Conservation (phyloP, 345 rosid genomes). For the Dipteronia sinensis region DNA sequence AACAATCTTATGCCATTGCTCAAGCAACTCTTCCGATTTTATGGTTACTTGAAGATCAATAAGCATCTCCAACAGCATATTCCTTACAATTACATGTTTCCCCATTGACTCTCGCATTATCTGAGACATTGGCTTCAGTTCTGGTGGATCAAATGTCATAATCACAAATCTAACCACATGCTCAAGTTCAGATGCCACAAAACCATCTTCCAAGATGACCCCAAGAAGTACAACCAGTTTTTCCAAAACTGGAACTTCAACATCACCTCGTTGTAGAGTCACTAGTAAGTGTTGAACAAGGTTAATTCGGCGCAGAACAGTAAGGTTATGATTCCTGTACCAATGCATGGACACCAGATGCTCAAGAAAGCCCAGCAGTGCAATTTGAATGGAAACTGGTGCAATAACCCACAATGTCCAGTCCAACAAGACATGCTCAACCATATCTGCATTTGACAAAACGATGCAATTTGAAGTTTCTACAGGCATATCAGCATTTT, state of each 20-base stretch:
- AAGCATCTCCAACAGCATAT: constrained; percentile 98
- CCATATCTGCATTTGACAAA: constrained; percentile 96
- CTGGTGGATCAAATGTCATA: constrained; percentile 99
- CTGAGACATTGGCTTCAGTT: constrained; percentile 67
- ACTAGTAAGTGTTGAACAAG: constrained; percentile 96
- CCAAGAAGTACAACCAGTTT: constrained; percentile 96
- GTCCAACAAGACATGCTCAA: constrained; percentile 97
- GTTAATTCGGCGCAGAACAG: constrained; percentile 87
- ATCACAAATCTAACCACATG: constrained; percentile 93
- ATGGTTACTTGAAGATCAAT: constrained; percentile 99
- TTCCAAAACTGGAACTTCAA: constrained; percentile 95
- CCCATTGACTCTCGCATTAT: constrained; percentile 88
- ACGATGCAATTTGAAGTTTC: constrained; percentile 98
- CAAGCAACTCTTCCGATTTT: constrained; percentile 88
- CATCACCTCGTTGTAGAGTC: constrained; percentile 98
- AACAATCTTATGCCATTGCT: constrained; percentile 98
- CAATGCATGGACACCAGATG: constrained; percentile 99
- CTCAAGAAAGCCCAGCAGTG: constrained; percentile 93
- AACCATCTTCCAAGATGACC: constrained; percentile 98
- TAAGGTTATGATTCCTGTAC: constrained; percentile 98
- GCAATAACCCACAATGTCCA: constrained; percentile 99
- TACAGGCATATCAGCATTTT: constrained; percentile 71
- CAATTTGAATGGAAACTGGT: constrained; percentile 89
- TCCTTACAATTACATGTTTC: constrained; percentile 97
- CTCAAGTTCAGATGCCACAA: constrained; percentile 92